Percentiles rank a stretch among this genome's conserved stretches.
These are phyloP conservation scores for Metschnikowia drakensbergensis DNA, from an alignment of 805 yeast genomes.

Conservation along the genomic window DNA sequence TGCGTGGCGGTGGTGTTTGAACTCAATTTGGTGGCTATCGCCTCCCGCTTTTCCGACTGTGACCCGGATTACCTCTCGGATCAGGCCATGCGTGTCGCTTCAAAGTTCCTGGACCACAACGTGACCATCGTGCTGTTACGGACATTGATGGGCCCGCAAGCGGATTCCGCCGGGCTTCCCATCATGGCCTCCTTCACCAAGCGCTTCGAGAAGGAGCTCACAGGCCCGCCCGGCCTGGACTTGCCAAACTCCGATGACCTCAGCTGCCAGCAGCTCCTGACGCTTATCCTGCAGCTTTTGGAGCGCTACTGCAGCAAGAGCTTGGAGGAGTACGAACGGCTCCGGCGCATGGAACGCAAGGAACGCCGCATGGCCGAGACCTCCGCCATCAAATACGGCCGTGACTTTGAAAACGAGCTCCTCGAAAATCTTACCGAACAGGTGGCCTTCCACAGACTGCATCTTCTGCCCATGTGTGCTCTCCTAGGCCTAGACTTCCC, in stretches of 20 bases:
- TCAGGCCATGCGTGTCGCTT: conserved; percentile 6
- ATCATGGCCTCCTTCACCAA: conserved; percentile 45
- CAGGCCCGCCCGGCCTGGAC: neutral
- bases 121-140: conserved; percentile 12
- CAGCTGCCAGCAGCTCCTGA: conserved; percentile 1
- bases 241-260: neutral
- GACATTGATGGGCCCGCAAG: neutral
- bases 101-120: conserved; percentile 6
- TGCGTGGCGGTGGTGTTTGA: conserved; percentile 13
- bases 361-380: neutral
- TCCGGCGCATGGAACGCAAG: neutral
- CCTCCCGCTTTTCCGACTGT: conserved; percentile 13
- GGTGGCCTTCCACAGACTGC: conserved; percentile 3
- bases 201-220: conserved; percentile 4
- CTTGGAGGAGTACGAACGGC: neutral
- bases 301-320: conserved; percentile 2
- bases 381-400: conserved; percentile 1
- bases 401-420: neutral
- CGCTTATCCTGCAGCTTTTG: conserved; percentile 1
- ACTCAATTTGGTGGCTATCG: conserved; percentile 13
- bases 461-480: conserved; percentile 11
- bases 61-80: conserved; percentile 1
- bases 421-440: conserved; percentile 8
- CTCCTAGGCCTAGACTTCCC: conserved; percentile 8
- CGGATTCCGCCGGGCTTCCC: conserved; percentile 15